phyloP scores from a whole-genome alignment of 768 basidiomycete genomes.

The Leccinum subgranulosum region DNA sequence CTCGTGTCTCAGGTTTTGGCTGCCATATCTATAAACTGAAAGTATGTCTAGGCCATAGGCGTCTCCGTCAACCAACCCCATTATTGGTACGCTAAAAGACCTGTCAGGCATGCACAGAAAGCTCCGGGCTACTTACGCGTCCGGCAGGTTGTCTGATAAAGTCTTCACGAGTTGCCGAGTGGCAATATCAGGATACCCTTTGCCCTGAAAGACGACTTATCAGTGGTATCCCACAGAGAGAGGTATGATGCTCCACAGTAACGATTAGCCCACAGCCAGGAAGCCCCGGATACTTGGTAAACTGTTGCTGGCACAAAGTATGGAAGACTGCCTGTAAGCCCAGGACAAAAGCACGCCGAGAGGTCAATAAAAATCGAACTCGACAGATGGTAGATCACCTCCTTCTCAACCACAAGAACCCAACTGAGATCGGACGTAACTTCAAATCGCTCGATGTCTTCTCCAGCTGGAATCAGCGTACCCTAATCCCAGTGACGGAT shows the following conservation, averaged over 20 bases:
- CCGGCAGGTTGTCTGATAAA: conserved; percentile 63
- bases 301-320: conserved; percentile 60
- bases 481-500: conserved; percentile 43
- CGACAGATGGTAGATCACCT: conserved; percentile 44
- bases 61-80: conserved; percentile 86
- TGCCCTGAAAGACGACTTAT: conserved; percentile 57
- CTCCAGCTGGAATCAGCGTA: conserved; percentile 71
- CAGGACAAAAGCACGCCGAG: background rate
- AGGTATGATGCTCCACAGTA: conserved; percentile 48
- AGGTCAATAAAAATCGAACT: background rate
- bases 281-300: conserved; percentile 47
- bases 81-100: conserved; percentile 61
- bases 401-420: conserved; percentile 93
- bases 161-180: conserved; percentile 81
- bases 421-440: conserved; percentile 56
- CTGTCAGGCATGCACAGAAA: background rate
- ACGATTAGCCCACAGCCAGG: conserved; percentile 71
- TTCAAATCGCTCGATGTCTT: conserved; percentile 65
- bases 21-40: conserved; percentile 84
- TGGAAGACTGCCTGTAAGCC: conserved; percentile 84
- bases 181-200: conserved; percentile 94
- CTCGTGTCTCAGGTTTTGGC: conserved; percentile 67
- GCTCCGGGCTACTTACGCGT: conserved; percentile 39
- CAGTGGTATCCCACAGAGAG: background rate
- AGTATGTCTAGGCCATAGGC: conserved; percentile 92